These are phyloP conservation scores for Aciculosporium take DNA, from an alignment of 2,329 filamentous ascomycete genomes.

Conservation along the genomic window DNA sequence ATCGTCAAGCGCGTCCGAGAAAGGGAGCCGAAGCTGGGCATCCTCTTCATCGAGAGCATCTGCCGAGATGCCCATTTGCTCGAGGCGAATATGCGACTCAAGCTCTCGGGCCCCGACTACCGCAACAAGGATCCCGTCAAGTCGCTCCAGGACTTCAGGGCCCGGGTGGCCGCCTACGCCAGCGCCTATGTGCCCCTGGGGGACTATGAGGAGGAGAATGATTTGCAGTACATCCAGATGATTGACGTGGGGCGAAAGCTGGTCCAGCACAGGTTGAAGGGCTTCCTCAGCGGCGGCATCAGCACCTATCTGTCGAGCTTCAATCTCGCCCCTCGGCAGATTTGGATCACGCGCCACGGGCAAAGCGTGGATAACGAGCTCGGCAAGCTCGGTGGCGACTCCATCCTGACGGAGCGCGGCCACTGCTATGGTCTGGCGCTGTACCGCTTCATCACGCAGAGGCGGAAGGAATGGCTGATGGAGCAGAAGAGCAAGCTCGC, in stretches of 20 bases:
- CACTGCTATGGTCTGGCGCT: constrained; percentile 65
- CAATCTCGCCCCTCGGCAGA: constrained; percentile 86
- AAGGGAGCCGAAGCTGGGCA: constrained; percentile 74
- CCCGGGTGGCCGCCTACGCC: constrained; percentile 83
- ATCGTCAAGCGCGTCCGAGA: constrained; percentile 73
- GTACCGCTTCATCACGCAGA: constrained; percentile 68
- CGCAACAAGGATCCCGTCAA: constrained; percentile 78
- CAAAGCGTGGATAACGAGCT: constrained; percentile 78
- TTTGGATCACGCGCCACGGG: constrained; percentile 95
- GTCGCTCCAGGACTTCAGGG: constrained; percentile 81
- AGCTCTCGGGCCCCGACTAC: constrained; percentile 92
- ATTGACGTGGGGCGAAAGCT: constrained; percentile 94
- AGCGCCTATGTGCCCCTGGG: constrained; percentile 87
- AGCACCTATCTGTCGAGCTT: constrained; percentile 94
- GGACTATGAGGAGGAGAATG: constrained; percentile 75
- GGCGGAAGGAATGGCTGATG: constrained; percentile 68
- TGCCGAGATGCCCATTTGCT: constrained; percentile 74
- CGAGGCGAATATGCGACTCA: constrained; percentile 93
- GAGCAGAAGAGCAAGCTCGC: constrained; percentile 67
- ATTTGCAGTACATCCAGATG: constrained; percentile 95
- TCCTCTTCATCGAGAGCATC: constrained; percentile 89
- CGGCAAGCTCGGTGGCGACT: constrained; percentile 85
- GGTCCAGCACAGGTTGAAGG: constrained; percentile 76
- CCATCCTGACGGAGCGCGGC: constrained; percentile 67
- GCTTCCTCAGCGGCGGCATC: constrained; percentile 83